Percentiles rank a stretch among this genome's conserved stretches.
Conservation (phyloP, 1,284 basidiomycete genomes). For the Sporisorium scitamineum region DNA sequence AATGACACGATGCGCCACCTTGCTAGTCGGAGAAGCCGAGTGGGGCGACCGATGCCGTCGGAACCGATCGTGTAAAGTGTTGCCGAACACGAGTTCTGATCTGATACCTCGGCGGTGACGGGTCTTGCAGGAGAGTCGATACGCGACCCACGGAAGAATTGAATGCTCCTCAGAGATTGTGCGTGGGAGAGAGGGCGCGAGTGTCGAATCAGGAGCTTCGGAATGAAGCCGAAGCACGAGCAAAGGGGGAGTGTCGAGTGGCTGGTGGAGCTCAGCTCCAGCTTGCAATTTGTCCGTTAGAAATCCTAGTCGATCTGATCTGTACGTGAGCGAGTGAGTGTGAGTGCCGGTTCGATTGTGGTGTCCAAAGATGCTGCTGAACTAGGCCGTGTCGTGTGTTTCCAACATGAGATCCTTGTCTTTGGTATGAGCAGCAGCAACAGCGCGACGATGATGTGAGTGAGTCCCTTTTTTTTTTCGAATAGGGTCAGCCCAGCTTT, state of each 20-base stretch:
- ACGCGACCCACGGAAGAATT: background rate
- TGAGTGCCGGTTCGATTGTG: background rate
- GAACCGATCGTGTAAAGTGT: too few species aligned
- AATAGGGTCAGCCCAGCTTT: too few species aligned
- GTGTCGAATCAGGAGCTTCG: background rate
- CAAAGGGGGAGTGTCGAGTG: background rate
- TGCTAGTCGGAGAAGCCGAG: too few species aligned
- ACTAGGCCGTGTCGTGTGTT: background rate
- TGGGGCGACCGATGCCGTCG: too few species aligned
- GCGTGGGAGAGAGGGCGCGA: background rate
- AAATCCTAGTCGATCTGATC: background rate
- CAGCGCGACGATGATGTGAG: slow-evolving; percentile 5
- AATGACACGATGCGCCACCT: background rate
- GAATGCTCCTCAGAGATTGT: too few species aligned
- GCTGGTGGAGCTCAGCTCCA: too few species aligned
- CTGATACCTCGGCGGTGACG: too few species aligned
- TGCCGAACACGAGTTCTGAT: too few species aligned
- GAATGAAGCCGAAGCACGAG: background rate
- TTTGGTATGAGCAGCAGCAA: background rate
- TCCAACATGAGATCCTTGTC: background rate
- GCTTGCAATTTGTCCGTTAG: background rate
- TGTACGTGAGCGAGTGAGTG: background rate
- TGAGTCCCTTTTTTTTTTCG: background rate
- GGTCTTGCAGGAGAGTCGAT: background rate
- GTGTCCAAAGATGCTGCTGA: background rate